phyloP scores from a whole-genome alignment of 2,329 filamentous ascomycete genomes.

The Aspergillus novoparasiticus region DNA sequence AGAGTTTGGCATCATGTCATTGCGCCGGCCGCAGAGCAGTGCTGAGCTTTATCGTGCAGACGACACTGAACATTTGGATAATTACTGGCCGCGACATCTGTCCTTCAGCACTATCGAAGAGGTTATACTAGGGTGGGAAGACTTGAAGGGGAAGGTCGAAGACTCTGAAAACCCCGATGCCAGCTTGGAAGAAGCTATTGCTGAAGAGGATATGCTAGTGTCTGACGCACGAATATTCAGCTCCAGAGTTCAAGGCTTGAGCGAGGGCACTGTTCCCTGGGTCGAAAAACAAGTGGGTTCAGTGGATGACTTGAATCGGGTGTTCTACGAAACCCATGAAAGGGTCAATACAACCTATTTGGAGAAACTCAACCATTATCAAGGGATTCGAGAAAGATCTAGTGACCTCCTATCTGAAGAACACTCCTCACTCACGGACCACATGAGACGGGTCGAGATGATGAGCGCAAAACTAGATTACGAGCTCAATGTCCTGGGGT shows the following conservation, averaged over 20 bases:
- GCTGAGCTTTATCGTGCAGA: conserved; percentile 28
- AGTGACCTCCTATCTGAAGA: conserved; percentile 72
- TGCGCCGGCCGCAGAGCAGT: conserved; percentile 43
- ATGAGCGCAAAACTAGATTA: conserved; percentile 87
- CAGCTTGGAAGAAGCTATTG: conserved; percentile 44
- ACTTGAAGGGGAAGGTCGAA: conserved; percentile 28
- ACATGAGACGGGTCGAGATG: conserved; percentile 76
- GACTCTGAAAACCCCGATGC: conserved; percentile 38
- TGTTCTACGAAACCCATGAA: conserved; percentile 64
- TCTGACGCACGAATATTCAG: conserved; percentile 40
- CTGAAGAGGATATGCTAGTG: conserved; percentile 42
- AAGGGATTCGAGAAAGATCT: conserved; percentile 66
- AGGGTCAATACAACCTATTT: conserved; percentile 69
- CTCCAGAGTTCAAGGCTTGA: conserved; percentile 40
- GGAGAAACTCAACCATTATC: conserved; percentile 70
- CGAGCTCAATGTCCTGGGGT: conserved; percentile 77
- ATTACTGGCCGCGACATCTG: conserved; percentile 44
- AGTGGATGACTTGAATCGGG: conserved; percentile 62
- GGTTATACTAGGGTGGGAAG: conserved; percentile 42
- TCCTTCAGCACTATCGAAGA: conserved; percentile 54
- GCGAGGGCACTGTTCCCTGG: conserved; percentile 43
- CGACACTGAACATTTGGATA: conserved; percentile 24
- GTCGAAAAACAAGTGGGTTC: conserved; percentile 45
- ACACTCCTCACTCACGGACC: conserved; percentile 68
- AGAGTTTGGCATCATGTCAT: conserved; percentile 30